phyloP scores from a whole-genome alignment of 2,329 filamentous ascomycete genomes.

The Pseudogymnoascus sp. region DNA sequence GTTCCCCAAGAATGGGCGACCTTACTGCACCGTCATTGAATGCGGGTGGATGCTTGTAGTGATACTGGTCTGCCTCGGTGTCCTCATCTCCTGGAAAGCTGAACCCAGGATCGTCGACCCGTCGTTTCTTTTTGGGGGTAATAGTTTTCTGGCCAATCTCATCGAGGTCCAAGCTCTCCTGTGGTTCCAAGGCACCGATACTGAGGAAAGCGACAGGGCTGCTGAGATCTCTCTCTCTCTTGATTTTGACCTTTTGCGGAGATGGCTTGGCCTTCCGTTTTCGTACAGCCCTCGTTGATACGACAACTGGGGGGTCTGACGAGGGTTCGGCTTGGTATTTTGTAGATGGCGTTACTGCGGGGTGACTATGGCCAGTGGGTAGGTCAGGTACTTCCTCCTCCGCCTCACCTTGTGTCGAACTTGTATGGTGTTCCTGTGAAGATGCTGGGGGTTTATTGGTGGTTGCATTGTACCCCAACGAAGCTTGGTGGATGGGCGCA shows the following conservation, averaged over 20 bases:
- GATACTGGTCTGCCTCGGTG: background rate
- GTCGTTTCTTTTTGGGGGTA: constrained; percentile 28
- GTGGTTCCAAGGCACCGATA: constrained; percentile 15
- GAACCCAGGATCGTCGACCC: background rate
- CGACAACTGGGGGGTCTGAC: constrained; percentile 20
- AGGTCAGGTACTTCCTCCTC: background rate
- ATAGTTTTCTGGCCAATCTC: constrained; percentile 29
- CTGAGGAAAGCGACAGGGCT: constrained; percentile 23
- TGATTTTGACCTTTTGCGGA: constrained; percentile 19
- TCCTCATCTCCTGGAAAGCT: background rate
- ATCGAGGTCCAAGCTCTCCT: constrained; percentile 31
- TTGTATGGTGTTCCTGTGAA: constrained; percentile 16
- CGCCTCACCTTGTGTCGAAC: constrained; percentile 23
- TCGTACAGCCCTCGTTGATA: constrained; percentile 21
- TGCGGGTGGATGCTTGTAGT: background rate
- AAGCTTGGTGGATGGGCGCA: background rate
- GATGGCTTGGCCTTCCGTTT: constrained; percentile 19
- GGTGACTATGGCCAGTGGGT: background rate
- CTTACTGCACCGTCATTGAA: background rate
- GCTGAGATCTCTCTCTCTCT: constrained; percentile 23
- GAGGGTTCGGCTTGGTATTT: constrained; percentile 10
- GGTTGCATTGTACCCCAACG: background rate
- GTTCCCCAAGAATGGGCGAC: background rate
- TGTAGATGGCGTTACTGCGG: background rate
- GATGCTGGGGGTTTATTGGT: background rate